Conservation (phyloP, 345 rosid species). For the Ceriops zippeliana region DNA sequence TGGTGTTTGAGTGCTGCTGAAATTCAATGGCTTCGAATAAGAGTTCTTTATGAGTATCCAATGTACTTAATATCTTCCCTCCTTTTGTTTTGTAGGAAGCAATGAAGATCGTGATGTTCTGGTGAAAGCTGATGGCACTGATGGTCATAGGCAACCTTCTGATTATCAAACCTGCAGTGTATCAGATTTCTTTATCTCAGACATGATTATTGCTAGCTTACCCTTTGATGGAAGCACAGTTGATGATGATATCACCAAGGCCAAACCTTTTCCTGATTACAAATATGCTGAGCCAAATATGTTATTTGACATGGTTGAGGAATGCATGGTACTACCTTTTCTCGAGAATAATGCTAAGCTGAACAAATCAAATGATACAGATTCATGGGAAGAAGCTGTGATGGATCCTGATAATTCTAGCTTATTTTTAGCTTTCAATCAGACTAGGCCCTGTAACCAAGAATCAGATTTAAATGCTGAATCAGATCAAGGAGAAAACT, state of each 20-base stretch:
- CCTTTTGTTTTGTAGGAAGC: constrained; percentile 27
- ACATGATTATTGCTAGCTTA: constrained; percentile 53
- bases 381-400: constrained; percentile 43
- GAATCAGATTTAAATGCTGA: constrained; percentile 51
- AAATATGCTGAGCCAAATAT: constrained; percentile 52
- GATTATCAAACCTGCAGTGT: constrained; percentile 52
- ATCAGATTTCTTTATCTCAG: constrained; percentile 59
- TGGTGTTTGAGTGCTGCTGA: background rate
- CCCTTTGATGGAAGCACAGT: constrained; percentile 44
- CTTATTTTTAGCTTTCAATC: constrained; percentile 59
- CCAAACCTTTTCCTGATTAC: constrained; percentile 52
- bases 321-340: constrained; percentile 72
- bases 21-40: background rate
- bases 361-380: constrained; percentile 37
- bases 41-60: background rate
- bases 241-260: constrained; percentile 30
- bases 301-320: constrained; percentile 59
- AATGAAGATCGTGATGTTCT: constrained; percentile 22
- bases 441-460: constrained; percentile 46
- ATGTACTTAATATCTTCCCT: background rate
- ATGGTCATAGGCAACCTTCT: constrained; percentile 33
- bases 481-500: constrained; percentile 53
- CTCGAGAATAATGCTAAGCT: constrained; percentile 59
- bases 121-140: constrained; percentile 33
- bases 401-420: constrained; percentile 41